These are phyloP conservation scores for Nicotiana attenuata DNA, from an alignment of 257 asterid species.

Conservation along the genomic window DNA sequence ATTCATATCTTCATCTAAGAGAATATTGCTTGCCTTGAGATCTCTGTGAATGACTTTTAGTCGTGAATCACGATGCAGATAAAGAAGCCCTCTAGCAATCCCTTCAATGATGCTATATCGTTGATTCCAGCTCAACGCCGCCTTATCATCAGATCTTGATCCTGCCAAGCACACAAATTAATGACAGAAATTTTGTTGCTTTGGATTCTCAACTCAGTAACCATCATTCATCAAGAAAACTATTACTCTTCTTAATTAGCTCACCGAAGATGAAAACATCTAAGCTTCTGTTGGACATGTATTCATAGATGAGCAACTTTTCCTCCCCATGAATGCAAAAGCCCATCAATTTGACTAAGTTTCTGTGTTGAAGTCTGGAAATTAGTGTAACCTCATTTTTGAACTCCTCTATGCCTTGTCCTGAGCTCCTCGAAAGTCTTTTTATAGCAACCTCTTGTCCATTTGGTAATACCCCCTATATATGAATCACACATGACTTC, in stretches of 20 bases:
- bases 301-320: slow-evolving; percentile 8
- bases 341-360: slow-evolving; percentile 14
- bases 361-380: slow-evolving; percentile 16
- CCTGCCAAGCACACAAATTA: not conserved
- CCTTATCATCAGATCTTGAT: not conserved
- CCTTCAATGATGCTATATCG: slow-evolving; percentile 15
- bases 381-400: slow-evolving; percentile 8
- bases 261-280: slow-evolving; percentile 8
- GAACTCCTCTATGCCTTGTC: slow-evolving; percentile 11
- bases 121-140: not conserved
- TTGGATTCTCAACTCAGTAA: too few species aligned
- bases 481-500: not conserved
- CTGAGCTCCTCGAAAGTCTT: slow-evolving; percentile 13
- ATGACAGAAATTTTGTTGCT: too few species aligned
- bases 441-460: slow-evolving; percentile 14
- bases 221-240: not conserved
- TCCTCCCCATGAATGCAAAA: slow-evolving; percentile 12
- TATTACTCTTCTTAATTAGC: not conserved
- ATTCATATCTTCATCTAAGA: slow-evolving; percentile 1
- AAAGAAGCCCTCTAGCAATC: slow-evolving; percentile 16
- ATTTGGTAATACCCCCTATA: slow-evolving; percentile 1
- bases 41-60: slow-evolving; percentile 4
- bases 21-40: not conserved
- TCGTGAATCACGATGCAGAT: slow-evolving; percentile 18
- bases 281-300: slow-evolving; percentile 17